Conservation (phyloP, 2,329 filamentous ascomycete genomes). For the Corinectria fuckeliana region DNA sequence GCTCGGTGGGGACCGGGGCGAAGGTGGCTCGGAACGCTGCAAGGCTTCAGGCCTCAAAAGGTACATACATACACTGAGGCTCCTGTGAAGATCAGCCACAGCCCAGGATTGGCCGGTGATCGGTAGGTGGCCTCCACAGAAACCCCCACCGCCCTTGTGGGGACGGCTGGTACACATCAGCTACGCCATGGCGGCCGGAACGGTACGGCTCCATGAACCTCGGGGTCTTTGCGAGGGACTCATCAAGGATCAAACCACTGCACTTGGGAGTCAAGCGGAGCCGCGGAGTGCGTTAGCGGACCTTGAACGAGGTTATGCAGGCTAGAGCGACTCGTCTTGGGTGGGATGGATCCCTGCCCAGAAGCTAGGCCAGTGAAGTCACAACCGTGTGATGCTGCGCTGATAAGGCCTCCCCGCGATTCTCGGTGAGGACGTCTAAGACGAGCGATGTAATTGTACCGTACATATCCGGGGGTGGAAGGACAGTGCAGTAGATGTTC, state of each 20-base stretch:
- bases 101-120: slow-evolving; percentile 29
- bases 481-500: no score
- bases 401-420: slow-evolving; percentile 33
- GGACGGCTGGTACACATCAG: slow-evolving; percentile 32
- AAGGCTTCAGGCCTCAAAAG: slow-evolving; percentile 24
- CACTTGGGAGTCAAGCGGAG: background rate
- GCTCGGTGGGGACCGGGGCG: slow-evolving; percentile 8
- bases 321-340: slow-evolving; percentile 8
- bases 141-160: slow-evolving; percentile 16
- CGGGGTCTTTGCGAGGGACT: background rate
- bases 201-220: background rate
- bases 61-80: slow-evolving; percentile 5
- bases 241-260: background rate
- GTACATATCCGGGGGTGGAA: no score
- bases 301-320: background rate
- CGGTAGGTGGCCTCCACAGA: slow-evolving; percentile 25
- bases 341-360: slow-evolving; percentile 14
- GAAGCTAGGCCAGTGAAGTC: slow-evolving; percentile 9
- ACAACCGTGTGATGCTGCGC: slow-evolving; percentile 10
- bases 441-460: slow-evolving; percentile 12
- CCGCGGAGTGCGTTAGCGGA: slow-evolving; percentile 20
- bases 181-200: slow-evolving; percentile 26
- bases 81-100: slow-evolving; percentile 3
- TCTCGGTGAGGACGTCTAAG: slow-evolving; percentile 22
- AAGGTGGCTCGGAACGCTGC: slow-evolving; percentile 21